Evolutionary conservation across 257 asterid species (phyloP).

Genomic region (Solanum chiquidenum): DNA sequence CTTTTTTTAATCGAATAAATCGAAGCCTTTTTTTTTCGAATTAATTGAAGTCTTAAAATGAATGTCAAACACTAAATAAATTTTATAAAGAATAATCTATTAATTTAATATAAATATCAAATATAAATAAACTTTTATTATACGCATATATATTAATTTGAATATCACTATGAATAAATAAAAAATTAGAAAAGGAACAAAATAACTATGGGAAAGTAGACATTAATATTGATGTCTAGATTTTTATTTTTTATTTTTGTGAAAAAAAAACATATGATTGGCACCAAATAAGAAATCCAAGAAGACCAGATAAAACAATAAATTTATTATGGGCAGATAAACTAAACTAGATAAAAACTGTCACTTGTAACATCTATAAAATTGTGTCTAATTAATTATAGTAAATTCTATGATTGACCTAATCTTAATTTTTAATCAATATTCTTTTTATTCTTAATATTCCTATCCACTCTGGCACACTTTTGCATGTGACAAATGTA

Average conservation of each 20-base stretch:
- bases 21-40: too few species aligned
- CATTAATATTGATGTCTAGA: background rate
- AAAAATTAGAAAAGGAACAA: background rate
- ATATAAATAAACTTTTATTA: background rate
- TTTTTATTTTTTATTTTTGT: background rate
- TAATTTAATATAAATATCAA: background rate
- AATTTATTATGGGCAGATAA: background rate
- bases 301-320: background rate
- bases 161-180: background rate
- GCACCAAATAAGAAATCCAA: background rate
- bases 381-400: background rate
- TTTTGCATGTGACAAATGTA: constrained; percentile 4
- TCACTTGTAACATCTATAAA: background rate
- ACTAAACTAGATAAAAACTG: background rate
- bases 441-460: background rate
- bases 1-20: too few species aligned
- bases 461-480: background rate
- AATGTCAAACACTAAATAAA: background rate
- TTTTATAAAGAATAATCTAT: background rate
- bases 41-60: background rate
- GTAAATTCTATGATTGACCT: background rate
- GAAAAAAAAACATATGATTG: background rate
- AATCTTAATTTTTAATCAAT: background rate
- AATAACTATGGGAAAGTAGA: background rate
- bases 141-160: background rate